Base-by-base conservation (phyloP, 495 filamentous ascomycete genomes). In the Penicillium crystallinum region DNA sequence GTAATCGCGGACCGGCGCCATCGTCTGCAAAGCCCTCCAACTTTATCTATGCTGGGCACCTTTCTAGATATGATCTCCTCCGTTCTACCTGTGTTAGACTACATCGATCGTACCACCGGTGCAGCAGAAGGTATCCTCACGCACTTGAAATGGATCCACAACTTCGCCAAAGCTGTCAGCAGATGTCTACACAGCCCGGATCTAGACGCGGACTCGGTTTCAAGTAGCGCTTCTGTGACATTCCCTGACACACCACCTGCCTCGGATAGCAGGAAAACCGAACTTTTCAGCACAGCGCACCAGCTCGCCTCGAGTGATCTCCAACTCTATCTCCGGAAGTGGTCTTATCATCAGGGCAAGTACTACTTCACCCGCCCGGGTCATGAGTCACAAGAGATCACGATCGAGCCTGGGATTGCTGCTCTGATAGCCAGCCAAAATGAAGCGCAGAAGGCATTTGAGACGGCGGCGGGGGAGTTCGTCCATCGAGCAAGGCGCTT, bases 11-110 rank as follows among this genome's bases (percentile, higher is more conserved):
- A 54, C 7, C 47, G 70, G 23, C 49, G 69, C 7, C 55, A 56
- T 9, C 49, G 71, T 21, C 52, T 81, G 21, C 60, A 67, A 48
- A 64, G 77, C 37, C 62, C 78, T 7, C 55, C 63, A 4, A 67
- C 72, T 11, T 58, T 79, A 5, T 56, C 66, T 12, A 73, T 68
- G 18, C 49, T 78, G 4, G 61, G 65, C 18, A 60, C 61, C 3
- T 74, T 78, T 40, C 62, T 83, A 37, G 65, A 73, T 4, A 68
- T 72, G 52, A 63, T 81, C n/a, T 65, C 68, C 4, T 72, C 72
- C 2, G 62, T 70, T 1, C 63, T 85, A 18, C 70, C 70, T 12
- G 46, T 79, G 7, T 42, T 84, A 1, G 78, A 84, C 49, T 85
- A 83, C 58, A 64, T 85, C 43, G 53, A 73, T 36, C 67, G 74